These are phyloP conservation scores for Gymnopilus dilepis DNA, from an alignment of 768 basidiomycete species.

Conservation along the genomic window DNA sequence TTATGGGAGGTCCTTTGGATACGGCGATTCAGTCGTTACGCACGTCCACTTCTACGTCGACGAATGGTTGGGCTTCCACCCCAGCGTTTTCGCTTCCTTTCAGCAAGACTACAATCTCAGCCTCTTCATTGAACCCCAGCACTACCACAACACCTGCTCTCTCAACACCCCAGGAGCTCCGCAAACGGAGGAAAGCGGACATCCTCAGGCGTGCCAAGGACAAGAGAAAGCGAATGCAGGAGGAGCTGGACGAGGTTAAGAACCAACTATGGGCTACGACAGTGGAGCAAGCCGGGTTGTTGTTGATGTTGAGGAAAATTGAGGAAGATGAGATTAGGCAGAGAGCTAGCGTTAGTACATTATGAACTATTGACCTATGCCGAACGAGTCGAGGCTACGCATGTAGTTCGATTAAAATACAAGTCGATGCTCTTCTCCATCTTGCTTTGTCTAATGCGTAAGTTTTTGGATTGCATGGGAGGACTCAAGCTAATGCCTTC, in stretches of 20 bases:
- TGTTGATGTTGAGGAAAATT: slow-evolving; percentile 43
- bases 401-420: too few species aligned
- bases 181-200: slow-evolving; percentile 32
- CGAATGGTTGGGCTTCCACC: neutral
- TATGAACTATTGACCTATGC: too few species aligned
- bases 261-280: slow-evolving; percentile 76
- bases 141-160: neutral
- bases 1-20: neutral
- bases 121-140: neutral
- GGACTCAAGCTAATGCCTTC: too few species aligned
- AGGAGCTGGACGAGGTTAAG: slow-evolving; percentile 64
- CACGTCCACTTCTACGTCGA: neutral
- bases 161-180: slow-evolving; percentile 6
- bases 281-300: slow-evolving; percentile 69
- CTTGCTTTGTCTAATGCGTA: too few species aligned
- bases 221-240: slow-evolving; percentile 53
- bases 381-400: too few species aligned
- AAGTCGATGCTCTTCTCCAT: too few species aligned
- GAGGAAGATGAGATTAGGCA: slow-evolving; percentile 6
- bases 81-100: neutral
- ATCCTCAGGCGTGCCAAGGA: slow-evolving; percentile 59
- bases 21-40: neutral
- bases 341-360: neutral
- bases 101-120: neutral
- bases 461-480: too few species aligned